phyloP scores from a whole-genome alignment of 129 eudicot genomes.

The Oenanthe sinensis region DNA sequence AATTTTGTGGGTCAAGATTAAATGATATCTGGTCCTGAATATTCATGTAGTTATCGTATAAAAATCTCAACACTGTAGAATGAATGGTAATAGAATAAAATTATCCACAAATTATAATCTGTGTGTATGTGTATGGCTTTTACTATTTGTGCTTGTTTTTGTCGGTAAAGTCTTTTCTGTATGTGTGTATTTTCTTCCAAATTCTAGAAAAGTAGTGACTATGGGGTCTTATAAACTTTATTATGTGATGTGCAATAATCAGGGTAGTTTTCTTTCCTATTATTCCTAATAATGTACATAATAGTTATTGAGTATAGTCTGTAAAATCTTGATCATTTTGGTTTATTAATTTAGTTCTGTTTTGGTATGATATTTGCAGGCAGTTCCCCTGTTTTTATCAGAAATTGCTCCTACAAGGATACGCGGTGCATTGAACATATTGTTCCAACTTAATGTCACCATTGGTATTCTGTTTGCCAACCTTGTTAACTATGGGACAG shows the following conservation, averaged over 20 bases:
- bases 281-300: too few relatives aligned
- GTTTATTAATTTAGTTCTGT: neutral
- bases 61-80: neutral
- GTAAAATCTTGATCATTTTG: neutral
- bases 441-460: conserved; percentile 88
- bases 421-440: conserved; percentile 83
- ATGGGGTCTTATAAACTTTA: conserved; percentile 1
- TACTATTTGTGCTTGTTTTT: neutral
- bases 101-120: too few relatives aligned
- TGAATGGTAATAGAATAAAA: neutral
- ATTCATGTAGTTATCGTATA: neutral
- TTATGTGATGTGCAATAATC: neutral
- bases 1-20: neutral
- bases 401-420: conserved; percentile 96
- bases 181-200: neutral
- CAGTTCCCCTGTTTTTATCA: conserved; percentile 85
- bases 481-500: conserved; percentile 77
- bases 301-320: neutral
- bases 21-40: neutral
- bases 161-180: neutral
- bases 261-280: too few relatives aligned
- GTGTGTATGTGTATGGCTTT: neutral
- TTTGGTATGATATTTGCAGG: conserved; percentile 33
- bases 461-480: conserved; percentile 90
- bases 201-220: neutral